Evolutionary conservation across 352 stramenopile genomes (phyloP).

Genomic region (Pythium sukuiense): DNA sequence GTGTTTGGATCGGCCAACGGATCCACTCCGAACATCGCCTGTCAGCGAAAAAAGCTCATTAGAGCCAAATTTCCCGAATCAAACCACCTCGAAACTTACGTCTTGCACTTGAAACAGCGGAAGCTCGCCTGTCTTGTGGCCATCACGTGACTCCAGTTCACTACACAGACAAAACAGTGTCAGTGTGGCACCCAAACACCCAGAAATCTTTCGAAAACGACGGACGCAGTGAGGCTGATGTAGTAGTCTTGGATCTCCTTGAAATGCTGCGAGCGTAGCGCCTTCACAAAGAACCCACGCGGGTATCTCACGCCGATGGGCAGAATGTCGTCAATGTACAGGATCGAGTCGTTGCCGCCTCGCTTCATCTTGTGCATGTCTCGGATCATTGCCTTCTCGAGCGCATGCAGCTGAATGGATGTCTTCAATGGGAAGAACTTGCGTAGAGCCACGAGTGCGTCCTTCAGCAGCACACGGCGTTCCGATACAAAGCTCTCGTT

Average conservation of each 20-base stretch:
- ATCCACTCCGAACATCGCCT: conserved; percentile 53
- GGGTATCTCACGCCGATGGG: conserved; percentile 46
- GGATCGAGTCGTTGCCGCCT: conserved; percentile 61
- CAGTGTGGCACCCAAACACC: not conserved
- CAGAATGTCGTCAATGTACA: conserved; percentile 78
- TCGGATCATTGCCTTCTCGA: conserved; percentile 74
- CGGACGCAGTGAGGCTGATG: conserved; percentile 46
- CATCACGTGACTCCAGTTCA: conserved; percentile 57
- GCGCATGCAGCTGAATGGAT: conserved; percentile 62
- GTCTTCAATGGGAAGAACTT: conserved; percentile 85
- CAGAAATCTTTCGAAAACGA: not conserved
- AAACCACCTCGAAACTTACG: not conserved
- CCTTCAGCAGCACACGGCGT: conserved; percentile 63
- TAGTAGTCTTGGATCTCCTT: conserved; percentile 87
- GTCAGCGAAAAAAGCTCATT: not conserved
- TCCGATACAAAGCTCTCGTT: conserved; percentile 59
- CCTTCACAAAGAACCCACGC: conserved; percentile 76
- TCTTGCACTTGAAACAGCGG: conserved; percentile 29
- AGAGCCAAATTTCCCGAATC: not conserved
- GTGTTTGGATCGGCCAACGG: conserved; percentile 40
- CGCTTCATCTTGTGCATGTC: conserved; percentile 83
- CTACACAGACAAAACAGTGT: conserved; percentile 26
- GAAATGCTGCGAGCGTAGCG: conserved; percentile 76
- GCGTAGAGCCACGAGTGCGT: conserved; percentile 64
- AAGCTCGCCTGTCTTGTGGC: conserved; percentile 42